Conservation (phyloP, 495 filamentous ascomycete genomes). For the Darksidea phi region DNA sequence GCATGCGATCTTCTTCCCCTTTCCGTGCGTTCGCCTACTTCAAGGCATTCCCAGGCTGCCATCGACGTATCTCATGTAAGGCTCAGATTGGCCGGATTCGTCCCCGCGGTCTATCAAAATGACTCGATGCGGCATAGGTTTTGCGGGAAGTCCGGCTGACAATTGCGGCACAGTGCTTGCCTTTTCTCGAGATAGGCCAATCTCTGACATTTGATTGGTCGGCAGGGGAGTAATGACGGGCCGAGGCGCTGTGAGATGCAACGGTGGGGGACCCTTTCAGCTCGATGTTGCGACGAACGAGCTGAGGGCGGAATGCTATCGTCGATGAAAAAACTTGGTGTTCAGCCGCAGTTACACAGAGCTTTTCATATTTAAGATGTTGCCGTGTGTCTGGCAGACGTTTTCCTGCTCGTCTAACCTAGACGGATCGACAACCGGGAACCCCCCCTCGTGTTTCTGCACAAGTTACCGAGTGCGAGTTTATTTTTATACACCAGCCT, state of each 20-base stretch:
- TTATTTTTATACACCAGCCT: too few relatives aligned
- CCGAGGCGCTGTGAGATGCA: constrained; percentile 7
- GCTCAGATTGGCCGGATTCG: too few relatives aligned
- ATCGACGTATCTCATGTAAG: too few relatives aligned
- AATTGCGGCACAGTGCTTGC: neutral
- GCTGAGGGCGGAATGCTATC: neutral
- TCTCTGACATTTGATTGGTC: neutral
- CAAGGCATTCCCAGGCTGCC: too few relatives aligned
- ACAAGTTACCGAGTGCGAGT: too few relatives aligned
- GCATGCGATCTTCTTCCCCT: too few relatives aligned
- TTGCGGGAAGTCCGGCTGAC: neutral
- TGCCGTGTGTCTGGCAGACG: too few relatives aligned
- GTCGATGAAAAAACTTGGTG: neutral
- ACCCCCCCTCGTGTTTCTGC: too few relatives aligned
- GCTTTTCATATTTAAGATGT: neutral
- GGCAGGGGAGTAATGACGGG: neutral
- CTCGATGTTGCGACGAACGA: neutral
- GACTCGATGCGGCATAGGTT: too few relatives aligned
- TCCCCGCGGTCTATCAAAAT: too few relatives aligned
- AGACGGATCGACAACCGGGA: neutral
- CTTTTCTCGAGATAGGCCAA: neutral
- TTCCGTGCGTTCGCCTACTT: too few relatives aligned
- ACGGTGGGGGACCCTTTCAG: neutral
- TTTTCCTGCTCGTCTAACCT: too few relatives aligned
- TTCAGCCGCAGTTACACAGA: neutral